Evolutionary conservation across 2,329 filamentous ascomycete species (phyloP).

Genomic region (Colletotrichum trifolii): DNA sequence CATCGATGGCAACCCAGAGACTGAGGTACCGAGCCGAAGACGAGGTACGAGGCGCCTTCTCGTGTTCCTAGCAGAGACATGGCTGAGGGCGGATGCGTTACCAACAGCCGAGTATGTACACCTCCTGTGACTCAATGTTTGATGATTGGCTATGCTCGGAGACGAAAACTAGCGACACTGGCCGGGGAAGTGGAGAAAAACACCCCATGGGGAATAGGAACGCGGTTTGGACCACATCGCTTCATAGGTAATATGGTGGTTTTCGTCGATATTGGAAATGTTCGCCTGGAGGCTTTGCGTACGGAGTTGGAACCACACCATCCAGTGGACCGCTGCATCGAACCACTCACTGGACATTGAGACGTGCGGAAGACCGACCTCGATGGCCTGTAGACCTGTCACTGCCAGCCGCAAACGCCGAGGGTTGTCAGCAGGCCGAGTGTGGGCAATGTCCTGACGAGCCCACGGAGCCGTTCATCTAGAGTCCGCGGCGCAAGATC

Average conservation of each 20-base stretch:
- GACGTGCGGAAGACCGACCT: too few relatives aligned
- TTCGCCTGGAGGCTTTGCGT: background rate
- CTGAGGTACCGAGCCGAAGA: background rate
- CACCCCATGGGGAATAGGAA: background rate
- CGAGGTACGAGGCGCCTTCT: background rate
- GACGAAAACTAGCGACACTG: too few relatives aligned
- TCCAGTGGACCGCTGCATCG: too few relatives aligned
- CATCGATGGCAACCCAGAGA: too few relatives aligned
- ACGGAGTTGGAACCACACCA: background rate
- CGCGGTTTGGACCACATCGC: background rate
- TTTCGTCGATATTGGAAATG: background rate
- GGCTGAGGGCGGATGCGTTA: too few relatives aligned
- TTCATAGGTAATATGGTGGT: background rate
- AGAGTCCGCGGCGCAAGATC: too few relatives aligned
- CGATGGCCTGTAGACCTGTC: too few relatives aligned
- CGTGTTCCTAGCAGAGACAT: background rate
- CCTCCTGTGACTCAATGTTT: background rate
- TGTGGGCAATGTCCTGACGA: too few relatives aligned
- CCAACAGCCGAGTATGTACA: too few relatives aligned
- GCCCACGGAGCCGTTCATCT: too few relatives aligned
- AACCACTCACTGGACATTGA: rapidly evolving
- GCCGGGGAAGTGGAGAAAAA: background rate
- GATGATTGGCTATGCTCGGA: background rate
- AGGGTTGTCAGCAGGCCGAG: too few relatives aligned
- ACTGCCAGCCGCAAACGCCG: too few relatives aligned